Evolutionary conservation across 495 filamentous ascomycete genomes (phyloP).

Genomic region (Sphaerosporella brunnea): DNA sequence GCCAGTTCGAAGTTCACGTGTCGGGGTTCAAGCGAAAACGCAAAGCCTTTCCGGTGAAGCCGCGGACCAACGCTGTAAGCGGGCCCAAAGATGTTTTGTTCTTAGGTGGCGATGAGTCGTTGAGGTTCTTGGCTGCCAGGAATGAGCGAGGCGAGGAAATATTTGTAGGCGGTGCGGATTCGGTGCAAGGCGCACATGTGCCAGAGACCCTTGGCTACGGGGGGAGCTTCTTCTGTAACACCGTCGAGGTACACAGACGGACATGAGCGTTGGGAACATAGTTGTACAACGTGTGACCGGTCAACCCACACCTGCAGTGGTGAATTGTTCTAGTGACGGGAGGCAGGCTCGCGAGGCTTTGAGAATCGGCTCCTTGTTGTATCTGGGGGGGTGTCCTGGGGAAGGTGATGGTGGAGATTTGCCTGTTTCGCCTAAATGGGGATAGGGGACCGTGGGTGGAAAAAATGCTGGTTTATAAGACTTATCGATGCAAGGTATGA

Average conservation of each 20-base stretch:
- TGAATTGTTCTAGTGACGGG: constrained; percentile 75
- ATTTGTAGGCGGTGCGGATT: constrained; percentile 85
- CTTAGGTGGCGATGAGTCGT: constrained; percentile 90
- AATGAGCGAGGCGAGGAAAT: constrained; percentile 68
- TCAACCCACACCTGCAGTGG: constrained; percentile 73
- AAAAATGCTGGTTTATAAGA: no score
- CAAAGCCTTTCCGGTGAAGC: constrained; percentile 63
- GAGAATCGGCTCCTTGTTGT: constrained; percentile 15
- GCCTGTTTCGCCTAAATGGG: constrained; percentile 78
- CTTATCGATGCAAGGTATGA: constrained; percentile 63
- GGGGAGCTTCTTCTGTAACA: constrained; percentile 63
- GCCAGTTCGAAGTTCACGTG: constrained; percentile 95
- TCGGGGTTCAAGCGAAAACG: constrained; percentile 88
- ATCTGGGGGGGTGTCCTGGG: constrained; percentile 44
- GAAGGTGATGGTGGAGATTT: constrained; percentile 50
- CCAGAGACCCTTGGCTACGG: constrained; percentile 92
- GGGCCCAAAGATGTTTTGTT: constrained; percentile 99
- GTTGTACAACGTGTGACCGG: constrained; percentile 87
- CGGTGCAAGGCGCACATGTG: no score
- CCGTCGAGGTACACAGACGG: constrained; percentile 81
- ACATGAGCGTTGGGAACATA: constrained; percentile 96
- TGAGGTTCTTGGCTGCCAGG: constrained; percentile 61
- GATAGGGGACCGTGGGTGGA: no score
- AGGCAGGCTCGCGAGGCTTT: constrained; percentile 33
- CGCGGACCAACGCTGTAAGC: constrained; percentile 63